Base-by-base conservation (phyloP, 768 basidiomycete genomes). In the Naganishia friedmannii region DNA sequence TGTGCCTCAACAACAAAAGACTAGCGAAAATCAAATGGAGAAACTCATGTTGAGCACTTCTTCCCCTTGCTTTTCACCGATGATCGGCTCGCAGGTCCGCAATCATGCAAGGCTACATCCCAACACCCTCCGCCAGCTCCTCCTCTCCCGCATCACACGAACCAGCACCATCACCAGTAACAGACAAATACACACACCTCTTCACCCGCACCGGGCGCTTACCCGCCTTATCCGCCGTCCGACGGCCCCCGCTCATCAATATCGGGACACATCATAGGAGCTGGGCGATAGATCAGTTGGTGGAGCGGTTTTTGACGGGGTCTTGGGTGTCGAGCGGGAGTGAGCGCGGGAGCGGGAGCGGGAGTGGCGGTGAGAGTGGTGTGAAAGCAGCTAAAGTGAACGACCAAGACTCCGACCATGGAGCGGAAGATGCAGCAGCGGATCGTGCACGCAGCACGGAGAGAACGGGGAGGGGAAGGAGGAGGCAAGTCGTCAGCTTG, bases 201-300 rank as follows among this genome's bases (percentile, higher is more conserved):
- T 26, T 66, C 17, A 53, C 57, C n/a, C 63, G 51, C 28, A 68
- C 80, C 3, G 85, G 89, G 0, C 37, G 23, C 60, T n/a, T 34
- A 67, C 69, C n/a, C 46, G 31, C 23, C 12, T 53, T 31, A 42
- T 67, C 29, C 6, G 46, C 66, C 3, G 65, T 48, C 23, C 68
- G 77, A 15, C 75, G 79, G 73, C 89, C 93, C 1, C 95, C 94
- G 0, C 81, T 98, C 75, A 98, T 98, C 84, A 98, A 98, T 79
- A 84, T 95, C 53, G 96, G 96, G 21, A 99, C 96, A 0, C 91
- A 90, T 74, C 87, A 95, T 69, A 87, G 95, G 69, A 88, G 90
- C 0, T 83, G 85, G 67, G 91, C 87, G 7, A 87, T 98, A 45
- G 96, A 96, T 75, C 80, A 82, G 46, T 86, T 95, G 15, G 87